Base-by-base conservation (phyloP, 1,284 basidiomycete genomes). In the Cutaneotrichosporon mucoides region DNA sequence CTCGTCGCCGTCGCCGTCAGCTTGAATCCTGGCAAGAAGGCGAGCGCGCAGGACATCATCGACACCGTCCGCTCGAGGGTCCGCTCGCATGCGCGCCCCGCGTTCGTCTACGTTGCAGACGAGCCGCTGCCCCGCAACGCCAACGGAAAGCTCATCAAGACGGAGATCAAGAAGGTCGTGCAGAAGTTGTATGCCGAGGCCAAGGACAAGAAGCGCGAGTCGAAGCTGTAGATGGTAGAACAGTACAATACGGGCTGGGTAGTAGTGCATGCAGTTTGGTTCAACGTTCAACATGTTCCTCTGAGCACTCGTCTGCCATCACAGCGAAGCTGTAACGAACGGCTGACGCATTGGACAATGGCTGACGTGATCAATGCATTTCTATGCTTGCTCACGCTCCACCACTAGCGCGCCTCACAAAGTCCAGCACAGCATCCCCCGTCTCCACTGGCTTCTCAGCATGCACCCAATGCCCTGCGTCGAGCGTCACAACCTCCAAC, bases 401-500 rank as follows among this genome's bases (percentile, higher is more conserved):
- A 46, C 64, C 34, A 51, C 38, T 35, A 12, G 44, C 56, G 10
- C 41, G 5, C 43, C 60, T 42, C 6, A 77, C 50, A 60, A 79
- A 76, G 51, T 63, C 57, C 15, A 69, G 53, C 5, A 79, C 68
- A 4, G 70, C 36, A 11, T 68, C 66, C 0, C 75, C 67, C 52
- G 73, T 76, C 63, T 76, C 73, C 35, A 44, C 42, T 4, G 75
- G 76, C 56, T 62, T 56, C 62, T 79, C 78, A 1, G 78, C 76
- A 65, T 79, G 77, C 15, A 79, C 78, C 75, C 77, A 79, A 62
- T 79, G 78, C 0, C 76, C 76, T 12, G 76, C 64, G 38, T 75
- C 73, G 34, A 79, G 55, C 35, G 64, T 62, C 40, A 70, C 70
- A 50, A 78, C 59, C 50, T 73, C 60, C 68, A 80, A 78, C 15